phyloP scores from a whole-genome alignment of 2,329 filamentous ascomycete species.

The Colletotrichum chrysophilum region DNA sequence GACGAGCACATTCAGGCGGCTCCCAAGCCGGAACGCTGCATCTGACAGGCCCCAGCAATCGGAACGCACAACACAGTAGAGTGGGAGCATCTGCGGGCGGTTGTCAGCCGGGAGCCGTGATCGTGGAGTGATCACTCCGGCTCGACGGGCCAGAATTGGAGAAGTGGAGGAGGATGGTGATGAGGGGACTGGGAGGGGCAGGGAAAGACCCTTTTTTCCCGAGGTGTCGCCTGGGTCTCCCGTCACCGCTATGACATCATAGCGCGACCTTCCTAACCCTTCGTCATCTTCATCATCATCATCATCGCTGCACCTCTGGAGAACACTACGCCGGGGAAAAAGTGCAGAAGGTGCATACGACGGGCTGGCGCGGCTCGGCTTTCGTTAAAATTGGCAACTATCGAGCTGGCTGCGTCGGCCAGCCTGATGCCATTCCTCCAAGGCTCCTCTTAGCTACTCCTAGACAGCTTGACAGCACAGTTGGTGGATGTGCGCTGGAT shows the following conservation, averaged over 20 bases:
- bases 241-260: slow-evolving; percentile 18
- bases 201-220: background rate
- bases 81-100: background rate
- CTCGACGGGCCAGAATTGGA: background rate
- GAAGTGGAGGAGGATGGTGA: background rate
- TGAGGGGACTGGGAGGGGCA: background rate
- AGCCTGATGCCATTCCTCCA: background rate
- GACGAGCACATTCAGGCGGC: background rate
- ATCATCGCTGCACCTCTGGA: background rate
- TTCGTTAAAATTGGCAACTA: background rate
- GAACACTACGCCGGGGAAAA: background rate
- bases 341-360: background rate
- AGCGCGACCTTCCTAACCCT: slow-evolving; percentile 7
- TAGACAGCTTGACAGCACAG: background rate
- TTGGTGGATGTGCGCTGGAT: background rate
- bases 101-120: background rate
- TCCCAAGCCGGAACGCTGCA: background rate
- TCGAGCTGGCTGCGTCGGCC: background rate
- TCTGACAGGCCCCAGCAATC: background rate
- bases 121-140: background rate
- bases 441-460: background rate
- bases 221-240: background rate
- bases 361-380: background rate
- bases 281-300: slow-evolving; percentile 20
- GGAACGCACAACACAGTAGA: background rate